These are phyloP conservation scores for Pseudonectria foliicola DNA, from an alignment of 2,329 filamentous ascomycete species.

Conservation along the genomic window DNA sequence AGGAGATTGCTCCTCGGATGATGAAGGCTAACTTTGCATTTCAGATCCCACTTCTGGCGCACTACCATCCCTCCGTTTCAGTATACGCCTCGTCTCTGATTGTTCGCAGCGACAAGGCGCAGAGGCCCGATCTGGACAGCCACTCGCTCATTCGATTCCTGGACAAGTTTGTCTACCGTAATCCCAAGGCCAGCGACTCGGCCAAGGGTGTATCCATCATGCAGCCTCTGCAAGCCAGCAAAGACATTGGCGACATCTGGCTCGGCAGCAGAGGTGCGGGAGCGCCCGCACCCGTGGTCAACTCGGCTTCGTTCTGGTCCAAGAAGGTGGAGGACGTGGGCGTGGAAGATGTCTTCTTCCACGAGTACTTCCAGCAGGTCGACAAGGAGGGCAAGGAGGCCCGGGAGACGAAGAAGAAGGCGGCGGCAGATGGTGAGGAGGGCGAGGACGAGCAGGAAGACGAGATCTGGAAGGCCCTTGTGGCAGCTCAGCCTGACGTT, in stretches of 20 bases:
- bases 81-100: slow-evolving; percentile 72
- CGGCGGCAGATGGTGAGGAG: slow-evolving; percentile 31
- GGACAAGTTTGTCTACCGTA: slow-evolving; percentile 97
- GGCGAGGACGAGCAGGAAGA: slow-evolving; percentile 55
- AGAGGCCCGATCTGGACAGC: slow-evolving; percentile 83
- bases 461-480: slow-evolving; percentile 87
- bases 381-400: slow-evolving; percentile 52
- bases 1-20: background rate
- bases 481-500: slow-evolving; percentile 67
- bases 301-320: slow-evolving; percentile 85
- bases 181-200: slow-evolving; percentile 64
- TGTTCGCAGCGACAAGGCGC: slow-evolving; percentile 60
- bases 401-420: slow-evolving; percentile 48
- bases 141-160: slow-evolving; percentile 93
- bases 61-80: slow-evolving; percentile 90
- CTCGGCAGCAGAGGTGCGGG: slow-evolving; percentile 44
- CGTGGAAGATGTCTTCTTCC: slow-evolving; percentile 95
- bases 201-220: slow-evolving; percentile 85
- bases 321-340: slow-evolving; percentile 83
- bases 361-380: slow-evolving; percentile 82
- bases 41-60: slow-evolving; percentile 39
- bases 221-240: slow-evolving; percentile 67
- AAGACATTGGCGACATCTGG: slow-evolving; percentile 48
- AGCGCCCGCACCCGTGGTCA: slow-evolving; percentile 47
- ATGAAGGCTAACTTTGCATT: slow-evolving; percentile 11